These are phyloP conservation scores for Leccinum ochraceum DNA, from an alignment of 768 basidiomycete genomes.

Conservation along the genomic window DNA sequence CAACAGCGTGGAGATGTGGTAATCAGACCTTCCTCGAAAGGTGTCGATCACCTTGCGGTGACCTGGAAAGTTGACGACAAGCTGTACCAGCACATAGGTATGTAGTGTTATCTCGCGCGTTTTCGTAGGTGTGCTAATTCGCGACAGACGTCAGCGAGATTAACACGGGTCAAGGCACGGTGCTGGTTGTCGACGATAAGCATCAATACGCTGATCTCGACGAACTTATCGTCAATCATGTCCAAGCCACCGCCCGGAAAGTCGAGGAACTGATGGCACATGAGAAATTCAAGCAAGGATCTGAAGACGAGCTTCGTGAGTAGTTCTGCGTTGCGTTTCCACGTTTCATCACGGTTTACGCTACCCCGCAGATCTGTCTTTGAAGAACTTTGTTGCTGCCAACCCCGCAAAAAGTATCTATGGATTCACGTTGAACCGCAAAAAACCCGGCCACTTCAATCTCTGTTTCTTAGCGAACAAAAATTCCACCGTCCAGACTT, in stretches of 20 bases:
- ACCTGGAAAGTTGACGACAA: constrained; percentile 99
- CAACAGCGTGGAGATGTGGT: constrained; percentile 96
- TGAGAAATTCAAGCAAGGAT: constrained; percentile 90
- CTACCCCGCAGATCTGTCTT: constrained; percentile 62
- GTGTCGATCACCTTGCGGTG: constrained; percentile 88
- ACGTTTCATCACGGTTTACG: background rate
- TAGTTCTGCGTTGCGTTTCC: constrained; percentile 13
- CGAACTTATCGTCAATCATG: constrained; percentile 95
- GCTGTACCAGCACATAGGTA: constrained; percentile 95
- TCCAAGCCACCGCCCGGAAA: constrained; percentile 89
- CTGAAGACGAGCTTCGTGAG: constrained; percentile 90
- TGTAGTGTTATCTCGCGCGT: constrained; percentile 24
- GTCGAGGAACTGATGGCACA: constrained; percentile 94
- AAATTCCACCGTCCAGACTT: constrained; percentile 84
- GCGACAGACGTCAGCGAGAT: constrained; percentile 74
- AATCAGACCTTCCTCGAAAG: constrained; percentile 94
- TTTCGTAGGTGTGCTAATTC: constrained; percentile 9
- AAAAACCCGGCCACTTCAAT: constrained; percentile 90
- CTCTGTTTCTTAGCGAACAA: constrained; percentile 93
- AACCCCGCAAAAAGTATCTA: constrained; percentile 96
- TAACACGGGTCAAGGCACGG: constrained; percentile 70
- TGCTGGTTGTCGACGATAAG: constrained; percentile 71
- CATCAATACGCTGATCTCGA: constrained; percentile 93
- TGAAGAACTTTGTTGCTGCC: constrained; percentile 89
- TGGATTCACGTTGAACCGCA: constrained; percentile 89